Base-by-base conservation (phyloP, 2,329 filamentous ascomycete species). In the Trichoderma sp. region DNA sequence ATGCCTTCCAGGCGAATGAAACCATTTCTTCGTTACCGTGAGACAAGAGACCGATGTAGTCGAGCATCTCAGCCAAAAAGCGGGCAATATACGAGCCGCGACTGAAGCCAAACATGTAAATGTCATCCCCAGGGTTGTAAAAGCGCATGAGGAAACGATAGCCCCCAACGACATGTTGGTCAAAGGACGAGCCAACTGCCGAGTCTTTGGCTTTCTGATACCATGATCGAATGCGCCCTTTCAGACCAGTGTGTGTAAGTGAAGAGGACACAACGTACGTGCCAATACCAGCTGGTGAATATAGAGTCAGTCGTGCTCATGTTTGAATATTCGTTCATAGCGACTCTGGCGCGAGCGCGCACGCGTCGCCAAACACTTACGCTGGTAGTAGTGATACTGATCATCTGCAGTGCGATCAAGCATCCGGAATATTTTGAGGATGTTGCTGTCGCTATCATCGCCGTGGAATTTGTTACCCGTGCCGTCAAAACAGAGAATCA, bases 11-110 rank as follows among this genome's bases (percentile, higher is more conserved):
- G 0, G 92, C 93, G 78, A 97, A 97, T 4, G 87, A 85, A 66
- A 93, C 90, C 90, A 96, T 91, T 75, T 96, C 93, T 77, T 97
- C 92, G 76, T 97, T 97, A 12, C 93, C 93, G 66, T 92, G 91
- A 13, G 91, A 91, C 15, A 97, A 84, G 0, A 97, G 84, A 1
- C 94, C 93, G 69, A 96, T 90, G 75, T 93, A 91, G 76, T 96
- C 93, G 7, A 96, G 85, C 93, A 95, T 95, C 77, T 96, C 93
- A 0, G 93, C 92, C 0, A 94, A 82, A 76, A 93, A 93, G 3
- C 91, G 88, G 0, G 91, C 92, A 57, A 92, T 91, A 76, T 93
- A 93, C 1, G 91, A 87, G 20, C 92, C 92, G 23, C 92, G 87
- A 57, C 88, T 91, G 81, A 93, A 94, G 0, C 92, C 92, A 72